Conservation (phyloP, 257 asterid species). For the Ajuga chamaepitys region DNA sequence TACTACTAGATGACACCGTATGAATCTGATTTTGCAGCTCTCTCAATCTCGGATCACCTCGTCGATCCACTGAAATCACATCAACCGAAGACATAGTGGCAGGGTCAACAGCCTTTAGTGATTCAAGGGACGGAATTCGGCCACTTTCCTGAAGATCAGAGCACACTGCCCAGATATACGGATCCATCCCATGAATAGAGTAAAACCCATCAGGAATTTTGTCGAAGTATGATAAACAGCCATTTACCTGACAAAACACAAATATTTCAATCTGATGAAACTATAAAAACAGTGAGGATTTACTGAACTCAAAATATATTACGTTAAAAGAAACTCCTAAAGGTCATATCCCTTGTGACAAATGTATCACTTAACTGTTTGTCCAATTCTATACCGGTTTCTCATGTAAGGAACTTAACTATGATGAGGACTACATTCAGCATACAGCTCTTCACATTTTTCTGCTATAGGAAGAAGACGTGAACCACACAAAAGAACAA, state of each 20-base stretch:
- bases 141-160: constrained; percentile 76
- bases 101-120: constrained; percentile 59
- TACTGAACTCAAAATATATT: not conserved
- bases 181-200: constrained; percentile 79
- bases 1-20: constrained; percentile 44
- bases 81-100: constrained; percentile 42
- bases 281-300: not conserved
- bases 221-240: constrained; percentile 77
- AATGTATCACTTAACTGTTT: not conserved
- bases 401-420: not conserved
- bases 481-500: not conserved
- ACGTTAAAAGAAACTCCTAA: not conserved
- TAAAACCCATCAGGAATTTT: constrained; percentile 80
- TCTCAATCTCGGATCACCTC: constrained; percentile 58
- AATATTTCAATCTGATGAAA: not conserved
- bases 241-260: constrained; percentile 57
- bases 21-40: constrained; percentile 63
- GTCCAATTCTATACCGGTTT: constrained; percentile 3
- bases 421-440: not conserved
- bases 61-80: constrained; percentile 60
- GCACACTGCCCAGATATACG: constrained; percentile 80
- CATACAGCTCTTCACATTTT: not conserved
- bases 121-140: constrained; percentile 78
- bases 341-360: not conserved
- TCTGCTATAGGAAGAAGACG: not conserved